Evolutionary conservation across 164 flowering plant genomes (phyloP), one percentile per base, ranked within the genome.

Genomic region (Vitis cinerea): DNA sequence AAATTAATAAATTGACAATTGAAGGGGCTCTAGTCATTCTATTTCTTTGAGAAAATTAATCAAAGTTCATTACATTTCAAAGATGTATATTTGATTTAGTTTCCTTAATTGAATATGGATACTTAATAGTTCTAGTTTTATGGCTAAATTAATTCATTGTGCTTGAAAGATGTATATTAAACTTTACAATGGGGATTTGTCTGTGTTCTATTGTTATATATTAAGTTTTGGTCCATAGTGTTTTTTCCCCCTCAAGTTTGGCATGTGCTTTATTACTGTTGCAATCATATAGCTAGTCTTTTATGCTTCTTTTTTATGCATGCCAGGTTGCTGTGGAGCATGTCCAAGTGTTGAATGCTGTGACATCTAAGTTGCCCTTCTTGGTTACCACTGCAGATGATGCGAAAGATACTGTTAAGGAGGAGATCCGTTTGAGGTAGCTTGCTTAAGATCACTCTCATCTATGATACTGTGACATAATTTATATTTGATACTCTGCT

Each of bases 391-490:
- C 86, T 65, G 77, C 84, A 4, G 97, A 90, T 64, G 97, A 86
- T 77, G 92, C 88, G 59, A 92, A 90, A 66, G 96, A 91, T 71
- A 72, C 78, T 27, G 74, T 70, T 9, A 90, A 87, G 68, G 99
- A 94, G 82, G 99, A 94, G 71, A 90, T 87, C 37, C 93, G 97
- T 31, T 71, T 94, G 77, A 88, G 99, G 97, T 92, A 83, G 66
- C 27, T 55, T 62, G 56, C 51, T 50, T 50, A 12, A 65, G 30
- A 16, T 66, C 27, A 3, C 50, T 61, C n/a, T 23, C 27, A 23
- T 23, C 27, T 23, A 23, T 1, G 27, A 0, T 23, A 23, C 27
- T 23, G 27, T 2, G 27, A 23, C 27, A 23, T 48, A 47, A 63
- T 63, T 15, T 49, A 49, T 63, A 54, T 63, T 63, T 23, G 31